A percentile compares a stretch with the other conserved stretches of the same genome.
Conservation (phyloP, 1,284 basidiomycete species). For the Ustilago vetiveriae region DNA sequence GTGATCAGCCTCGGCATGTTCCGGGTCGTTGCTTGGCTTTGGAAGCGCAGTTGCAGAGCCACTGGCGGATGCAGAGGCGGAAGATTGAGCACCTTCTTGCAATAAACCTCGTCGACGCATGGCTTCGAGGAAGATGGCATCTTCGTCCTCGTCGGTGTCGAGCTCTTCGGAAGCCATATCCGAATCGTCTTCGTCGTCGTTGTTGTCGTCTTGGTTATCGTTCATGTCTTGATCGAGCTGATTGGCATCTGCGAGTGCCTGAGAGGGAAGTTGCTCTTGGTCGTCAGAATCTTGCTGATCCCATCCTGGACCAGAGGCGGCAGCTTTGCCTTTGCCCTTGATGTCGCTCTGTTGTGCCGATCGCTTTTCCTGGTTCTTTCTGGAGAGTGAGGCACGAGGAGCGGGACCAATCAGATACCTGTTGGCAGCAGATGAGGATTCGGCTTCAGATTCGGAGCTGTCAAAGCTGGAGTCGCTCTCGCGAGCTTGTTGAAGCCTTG, state of each 20-base stretch:
- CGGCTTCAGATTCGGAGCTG: constrained; percentile 50
- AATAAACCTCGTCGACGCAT: constrained; percentile 57
- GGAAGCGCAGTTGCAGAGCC: neutral
- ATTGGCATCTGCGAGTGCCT: neutral
- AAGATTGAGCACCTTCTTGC: constrained; percentile 1
- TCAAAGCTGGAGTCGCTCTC: constrained; percentile 58
- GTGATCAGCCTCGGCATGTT: neutral
- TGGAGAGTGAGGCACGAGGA: constrained; percentile 29
- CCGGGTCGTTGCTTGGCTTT: constrained; percentile 2
- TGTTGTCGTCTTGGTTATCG: constrained; percentile 1
- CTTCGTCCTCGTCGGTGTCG: constrained; percentile 59
- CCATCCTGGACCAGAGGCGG: constrained; percentile 19
- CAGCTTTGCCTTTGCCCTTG: constrained; percentile 36
- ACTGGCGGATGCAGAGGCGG: constrained; percentile 10
- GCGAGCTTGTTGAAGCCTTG: constrained; percentile 23
- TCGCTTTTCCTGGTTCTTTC: constrained; percentile 37
- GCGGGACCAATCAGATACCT: constrained; percentile 30
- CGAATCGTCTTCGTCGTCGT: constrained; percentile 17
- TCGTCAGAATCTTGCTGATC: constrained; percentile 32
- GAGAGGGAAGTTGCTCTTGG: constrained; percentile 5
- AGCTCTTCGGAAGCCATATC: constrained; percentile 37
- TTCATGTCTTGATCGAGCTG: constrained; percentile 9
- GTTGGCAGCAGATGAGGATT: constrained; percentile 9
- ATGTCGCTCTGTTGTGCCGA: neutral
- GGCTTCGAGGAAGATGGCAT: constrained; percentile 57